Evolutionary conservation across 306 rosid species (phyloP).

Genomic region (Oemleria cerasiformis): DNA sequence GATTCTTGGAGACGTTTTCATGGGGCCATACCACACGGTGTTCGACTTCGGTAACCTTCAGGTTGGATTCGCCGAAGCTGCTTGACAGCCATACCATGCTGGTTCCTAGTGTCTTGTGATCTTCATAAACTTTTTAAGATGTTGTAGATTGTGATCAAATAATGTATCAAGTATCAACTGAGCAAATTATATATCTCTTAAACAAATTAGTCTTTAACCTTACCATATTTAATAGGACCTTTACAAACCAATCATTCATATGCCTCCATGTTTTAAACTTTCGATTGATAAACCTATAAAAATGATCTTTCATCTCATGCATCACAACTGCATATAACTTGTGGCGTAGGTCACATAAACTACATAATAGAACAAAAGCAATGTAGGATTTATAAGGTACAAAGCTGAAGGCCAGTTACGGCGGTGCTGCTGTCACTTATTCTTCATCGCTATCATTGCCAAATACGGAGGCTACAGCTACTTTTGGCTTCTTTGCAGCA

Average conservation of each 20-base stretch:
- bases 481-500: constrained; percentile 62
- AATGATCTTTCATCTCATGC: not conserved
- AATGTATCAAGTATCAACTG: not conserved
- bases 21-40: constrained; percentile 80
- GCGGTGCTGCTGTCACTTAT: constrained; percentile 15
- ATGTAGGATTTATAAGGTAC: constrained; percentile 16
- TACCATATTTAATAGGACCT: not conserved
- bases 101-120: constrained; percentile 4
- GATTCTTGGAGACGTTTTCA: constrained; percentile 88
- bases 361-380: not conserved
- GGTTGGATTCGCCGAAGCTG: constrained; percentile 74
- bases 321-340: not conserved
- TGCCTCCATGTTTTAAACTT: not conserved
- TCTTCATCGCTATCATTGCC: constrained; percentile 71
- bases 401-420: constrained; percentile 18
- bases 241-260: not conserved
- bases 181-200: not conserved
- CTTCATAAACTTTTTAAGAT: not conserved
- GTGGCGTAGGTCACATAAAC: not conserved
- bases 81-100: constrained; percentile 18
- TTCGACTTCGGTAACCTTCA: constrained; percentile 66
- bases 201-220: not conserved
- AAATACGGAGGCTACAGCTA: constrained; percentile 56
- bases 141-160: not conserved
- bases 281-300: not conserved